A percentile compares a stretch with the other conserved stretches of the same genome.
Evolutionary conservation across 306 rosid species (phyloP).

Genomic region (Cicer yamashitae): DNA sequence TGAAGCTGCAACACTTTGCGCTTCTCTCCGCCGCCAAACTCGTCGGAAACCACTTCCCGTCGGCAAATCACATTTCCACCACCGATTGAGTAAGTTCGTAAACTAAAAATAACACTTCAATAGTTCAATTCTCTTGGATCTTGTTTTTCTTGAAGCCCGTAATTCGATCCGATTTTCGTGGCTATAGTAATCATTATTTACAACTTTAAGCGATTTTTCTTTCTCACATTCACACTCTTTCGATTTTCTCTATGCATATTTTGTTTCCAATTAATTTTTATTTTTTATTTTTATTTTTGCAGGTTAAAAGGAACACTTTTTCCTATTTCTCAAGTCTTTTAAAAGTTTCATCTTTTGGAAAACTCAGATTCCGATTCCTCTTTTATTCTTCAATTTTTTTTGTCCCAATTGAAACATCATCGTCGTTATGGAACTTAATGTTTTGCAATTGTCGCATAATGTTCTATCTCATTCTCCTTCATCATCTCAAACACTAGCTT

Average conservation of each 20-base stretch:
- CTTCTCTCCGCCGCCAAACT: conserved; percentile 38
- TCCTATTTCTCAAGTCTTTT: not conserved
- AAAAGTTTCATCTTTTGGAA: conserved; percentile 29
- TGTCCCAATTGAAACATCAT: not conserved
- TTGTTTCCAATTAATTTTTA: not conserved
- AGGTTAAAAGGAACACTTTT: conserved; percentile 46
- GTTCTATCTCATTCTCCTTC: conserved; percentile 64
- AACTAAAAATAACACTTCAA: not conserved
- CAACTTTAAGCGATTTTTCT: not conserved
- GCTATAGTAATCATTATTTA: conserved; percentile 32
- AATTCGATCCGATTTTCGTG: conserved; percentile 47
- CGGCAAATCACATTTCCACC: not conserved
- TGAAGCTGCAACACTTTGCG: conserved; percentile 40
- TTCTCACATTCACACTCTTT: not conserved
- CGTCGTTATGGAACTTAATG: conserved; percentile 59
- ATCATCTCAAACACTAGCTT: conserved; percentile 68
- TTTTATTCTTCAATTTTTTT: not conserved
- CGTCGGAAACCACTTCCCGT: conserved; percentile 12
- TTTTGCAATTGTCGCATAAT: conserved; percentile 70
- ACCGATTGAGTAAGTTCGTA: conserved; percentile 11
- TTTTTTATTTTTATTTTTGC: not conserved
- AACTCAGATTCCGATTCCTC: not conserved
- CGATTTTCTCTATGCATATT: not conserved
- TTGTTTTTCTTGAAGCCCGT: conserved; percentile 23
- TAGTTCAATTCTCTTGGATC: conserved; percentile 39